phyloP scores from a whole-genome alignment of 129 eudicot species.

The Flaveria sonorensis region DNA sequence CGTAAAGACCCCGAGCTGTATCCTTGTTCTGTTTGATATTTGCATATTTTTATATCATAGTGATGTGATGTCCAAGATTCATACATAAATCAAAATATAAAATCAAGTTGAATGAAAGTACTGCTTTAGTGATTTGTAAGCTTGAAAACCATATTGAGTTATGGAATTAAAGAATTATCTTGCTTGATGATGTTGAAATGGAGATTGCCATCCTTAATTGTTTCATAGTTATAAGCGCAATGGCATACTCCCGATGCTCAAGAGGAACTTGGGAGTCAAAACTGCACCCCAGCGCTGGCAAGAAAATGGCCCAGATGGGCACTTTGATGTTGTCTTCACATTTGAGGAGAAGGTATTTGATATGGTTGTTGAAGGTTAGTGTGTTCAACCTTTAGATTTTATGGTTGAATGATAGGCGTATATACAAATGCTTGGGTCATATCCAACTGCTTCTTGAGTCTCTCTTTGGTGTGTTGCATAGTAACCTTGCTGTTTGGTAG shows the following conservation, averaged over 20 bases:
- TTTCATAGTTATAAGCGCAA: constrained; percentile 67
- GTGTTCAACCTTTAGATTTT: background rate
- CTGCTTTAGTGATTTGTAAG: background rate
- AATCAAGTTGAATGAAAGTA: no score
- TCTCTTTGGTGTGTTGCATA: no score
- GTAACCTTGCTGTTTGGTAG: background rate
- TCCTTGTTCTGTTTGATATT: constrained; percentile 19
- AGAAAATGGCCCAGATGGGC: constrained; percentile 79
- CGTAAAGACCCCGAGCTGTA: constrained; percentile 94
- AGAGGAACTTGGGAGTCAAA: constrained; percentile 76
- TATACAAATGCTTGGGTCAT: background rate
- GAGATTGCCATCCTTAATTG: constrained; percentile 28
- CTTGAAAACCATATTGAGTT: background rate
- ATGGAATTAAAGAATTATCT: background rate
- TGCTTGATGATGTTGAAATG: background rate
- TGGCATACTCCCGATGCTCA: constrained; percentile 87
- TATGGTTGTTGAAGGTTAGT: constrained; percentile 85
- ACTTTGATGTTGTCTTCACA: constrained; percentile 82
- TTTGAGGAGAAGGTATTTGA: constrained; percentile 92
- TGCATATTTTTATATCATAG: background rate
- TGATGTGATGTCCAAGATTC: background rate
- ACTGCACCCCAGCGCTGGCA: constrained; percentile 88
- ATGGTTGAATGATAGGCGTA: background rate
- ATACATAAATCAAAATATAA: no score
- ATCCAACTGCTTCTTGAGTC: no score